A percentile compares a stretch with the other conserved stretches of the same genome.
Evolutionary conservation across 2,329 filamentous ascomycete species (phyloP).

Genomic region (Penicillium frequentans): DNA sequence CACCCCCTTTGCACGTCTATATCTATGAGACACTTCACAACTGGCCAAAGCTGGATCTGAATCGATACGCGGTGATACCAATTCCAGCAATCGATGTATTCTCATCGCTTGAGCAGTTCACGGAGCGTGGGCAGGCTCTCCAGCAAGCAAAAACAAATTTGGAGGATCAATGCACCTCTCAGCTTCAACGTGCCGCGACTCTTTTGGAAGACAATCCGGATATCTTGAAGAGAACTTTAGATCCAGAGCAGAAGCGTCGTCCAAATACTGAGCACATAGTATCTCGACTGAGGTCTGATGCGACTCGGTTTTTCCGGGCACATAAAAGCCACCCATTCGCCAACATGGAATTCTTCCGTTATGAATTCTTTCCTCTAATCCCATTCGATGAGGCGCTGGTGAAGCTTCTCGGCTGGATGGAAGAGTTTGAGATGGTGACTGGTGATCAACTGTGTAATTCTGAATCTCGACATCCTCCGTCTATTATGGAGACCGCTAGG

Average conservation of each 20-base stretch:
- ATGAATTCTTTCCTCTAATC: conserved; percentile 10
- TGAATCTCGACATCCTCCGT: conserved; percentile 1
- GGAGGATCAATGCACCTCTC: neutral
- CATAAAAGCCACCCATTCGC: neutral
- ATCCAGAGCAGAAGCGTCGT: conserved; percentile 13
- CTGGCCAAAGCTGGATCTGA: no score
- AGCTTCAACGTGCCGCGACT: conserved; percentile 14
- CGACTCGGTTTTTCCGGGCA: neutral
- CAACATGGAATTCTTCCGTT: conserved; percentile 6
- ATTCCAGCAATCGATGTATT: no score
- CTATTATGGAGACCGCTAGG: neutral
- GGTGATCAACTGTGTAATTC: neutral
- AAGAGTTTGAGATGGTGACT: conserved; percentile 1
- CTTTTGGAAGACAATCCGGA: conserved; percentile 23
- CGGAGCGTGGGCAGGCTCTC: conserved; percentile 2
- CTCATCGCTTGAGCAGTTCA: conserved; percentile 10
- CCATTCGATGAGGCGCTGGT: conserved; percentile 14
- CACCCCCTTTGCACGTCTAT: no score
- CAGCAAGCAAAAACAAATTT: conserved; percentile 7
- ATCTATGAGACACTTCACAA: no score
- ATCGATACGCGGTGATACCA: no score
- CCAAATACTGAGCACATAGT: conserved; percentile 16
- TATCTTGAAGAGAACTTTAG: conserved; percentile 19
- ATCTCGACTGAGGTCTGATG: neutral
- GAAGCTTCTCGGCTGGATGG: conserved; percentile 7